Evolutionary conservation across 2,329 filamentous ascomycete species (phyloP), one percentile per base, ranked within the genome.

Genomic region (Zymoseptoria passerinii): DNA sequence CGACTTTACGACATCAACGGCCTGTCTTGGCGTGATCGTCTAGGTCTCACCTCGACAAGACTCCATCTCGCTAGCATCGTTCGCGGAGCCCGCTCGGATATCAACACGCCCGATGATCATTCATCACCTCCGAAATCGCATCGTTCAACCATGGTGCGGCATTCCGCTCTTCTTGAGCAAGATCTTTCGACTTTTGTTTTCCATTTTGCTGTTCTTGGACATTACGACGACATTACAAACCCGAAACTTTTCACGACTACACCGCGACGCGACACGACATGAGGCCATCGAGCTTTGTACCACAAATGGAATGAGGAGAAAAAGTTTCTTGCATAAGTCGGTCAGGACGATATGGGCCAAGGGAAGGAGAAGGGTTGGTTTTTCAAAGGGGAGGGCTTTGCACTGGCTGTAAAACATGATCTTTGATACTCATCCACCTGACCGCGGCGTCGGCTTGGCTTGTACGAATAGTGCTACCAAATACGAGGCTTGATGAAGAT

Each of bases 401-500:
- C 35, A 44, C 35, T 44, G 35, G 35, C 35, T 44, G 35, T 44
- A 44, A 44, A 52, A 28, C 23, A 50, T 50, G 49, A 50, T 27
- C 49, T 50, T 20, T 27, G 49, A 50, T 27, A 13, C 20, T 50
- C 49, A 50, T 50, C 49, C 19, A 50, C 49, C 49, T 20, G 49
- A 44, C 35, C 35, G 35, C 35, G 35, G 35, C 35, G 35, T 44
- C 35, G 35, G 35, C 35, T 44, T 44, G 35, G 35, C 35, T n/a
- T 44, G 35, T 44, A n/a, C 16, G 16, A 44, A 44, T 44, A 44
- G 35, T 44, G 35, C 35, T 44, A n/a, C 13, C 35, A 44, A 44
- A 44, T 44, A 44, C 35, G 35, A 44, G 35, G 35, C 35, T 13
- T 13, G 35, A 61, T 58, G 58, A 55, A 60, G 50, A 35, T 56